Base-by-base conservation (phyloP, 2,329 filamentous ascomycete genomes). In the Colletotrichum sp. region DNA sequence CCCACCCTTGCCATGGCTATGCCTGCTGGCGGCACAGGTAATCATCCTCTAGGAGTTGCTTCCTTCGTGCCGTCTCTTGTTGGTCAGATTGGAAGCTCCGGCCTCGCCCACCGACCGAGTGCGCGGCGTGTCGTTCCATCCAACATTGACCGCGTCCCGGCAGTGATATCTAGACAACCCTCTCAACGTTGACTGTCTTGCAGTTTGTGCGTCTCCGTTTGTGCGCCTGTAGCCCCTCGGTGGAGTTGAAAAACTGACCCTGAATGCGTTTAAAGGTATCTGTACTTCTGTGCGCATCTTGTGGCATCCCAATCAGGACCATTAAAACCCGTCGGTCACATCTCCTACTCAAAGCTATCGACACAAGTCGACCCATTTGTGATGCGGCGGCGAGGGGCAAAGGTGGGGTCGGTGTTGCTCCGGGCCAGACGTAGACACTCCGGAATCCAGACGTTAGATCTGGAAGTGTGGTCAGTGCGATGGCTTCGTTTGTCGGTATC, bases 401-500 rank as follows among this genome's bases (percentile, higher is more conserved):
- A 59, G 70, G 73, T 73, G 73, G 73, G 70, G 73, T 72, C 29
- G 19, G 13, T 61, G 44, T 69, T 73, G 73, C 64, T 69, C 44
- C 25, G 39, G 44, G 34, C 64, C 52, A 57, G 55, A 64, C 59
- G 57, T 29, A 66, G 39, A 34, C 57, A 34, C 59, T 71, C 59
- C 29, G 52, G 67, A 69, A 27, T 62, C 55, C 32, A 44, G 44
- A 76, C 55, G 57, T 64, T 25, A 62, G 64, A 57, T 76, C 69
- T 69, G 30, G 25, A 22, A 44, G 25, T 12, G n/a, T 69, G 69
- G 69, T 59, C 57, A 73, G 57, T 76, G 70, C 64, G 64, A 76
- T 69, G 49, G 70, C 59, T 30, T 76, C 64, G 57, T 70, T 76
- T 52, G 34, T 76, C 73, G 64, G 73, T 73, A 73, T 76, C 73